Percentiles rank a stretch among this genome's conserved stretches.
These are phyloP conservation scores for Rhazya stricta DNA, from an alignment of 257 asterid genomes.

Conservation along the genomic window DNA sequence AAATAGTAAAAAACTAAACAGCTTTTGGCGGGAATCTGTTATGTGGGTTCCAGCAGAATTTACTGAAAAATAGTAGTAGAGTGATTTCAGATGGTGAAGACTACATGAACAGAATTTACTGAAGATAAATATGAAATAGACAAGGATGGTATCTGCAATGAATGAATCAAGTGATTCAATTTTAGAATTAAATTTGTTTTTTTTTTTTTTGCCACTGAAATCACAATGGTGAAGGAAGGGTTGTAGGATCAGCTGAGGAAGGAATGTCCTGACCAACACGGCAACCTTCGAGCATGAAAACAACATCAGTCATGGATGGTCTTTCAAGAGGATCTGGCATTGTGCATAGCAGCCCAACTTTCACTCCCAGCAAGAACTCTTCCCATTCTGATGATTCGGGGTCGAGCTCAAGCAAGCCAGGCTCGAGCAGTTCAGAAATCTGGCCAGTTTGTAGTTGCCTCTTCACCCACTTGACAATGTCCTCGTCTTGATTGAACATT, in stretches of 20 bases:
- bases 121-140: not conserved
- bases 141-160: not conserved
- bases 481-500: conserved; percentile 81
- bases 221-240: conserved; percentile 46
- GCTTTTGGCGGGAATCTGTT: conserved; percentile 41
- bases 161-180: conserved; percentile 10
- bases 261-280: conserved; percentile 62
- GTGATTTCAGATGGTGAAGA: not conserved
- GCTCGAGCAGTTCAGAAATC: conserved; percentile 59
- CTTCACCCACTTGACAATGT: conserved; percentile 84
- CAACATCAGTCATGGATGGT: conserved; percentile 66
- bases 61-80: not conserved
- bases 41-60: conserved; percentile 7
- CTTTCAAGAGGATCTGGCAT: conserved; percentile 65
- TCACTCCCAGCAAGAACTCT: conserved; percentile 65
- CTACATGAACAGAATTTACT: conserved; percentile 3
- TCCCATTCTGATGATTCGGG: conserved; percentile 88
- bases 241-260: conserved; percentile 69
- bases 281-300: conserved; percentile 81
- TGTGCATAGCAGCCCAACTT: conserved; percentile 75
- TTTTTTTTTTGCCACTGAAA: too few relatives aligned
- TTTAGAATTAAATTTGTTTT: not conserved
- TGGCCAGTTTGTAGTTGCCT: conserved; percentile 72
- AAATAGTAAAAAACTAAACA: not conserved
- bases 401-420: conserved; percentile 70